Evolutionary conservation across 2,329 filamentous ascomycete genomes (phyloP).

Genomic region (Monosporascus sp.): DNA sequence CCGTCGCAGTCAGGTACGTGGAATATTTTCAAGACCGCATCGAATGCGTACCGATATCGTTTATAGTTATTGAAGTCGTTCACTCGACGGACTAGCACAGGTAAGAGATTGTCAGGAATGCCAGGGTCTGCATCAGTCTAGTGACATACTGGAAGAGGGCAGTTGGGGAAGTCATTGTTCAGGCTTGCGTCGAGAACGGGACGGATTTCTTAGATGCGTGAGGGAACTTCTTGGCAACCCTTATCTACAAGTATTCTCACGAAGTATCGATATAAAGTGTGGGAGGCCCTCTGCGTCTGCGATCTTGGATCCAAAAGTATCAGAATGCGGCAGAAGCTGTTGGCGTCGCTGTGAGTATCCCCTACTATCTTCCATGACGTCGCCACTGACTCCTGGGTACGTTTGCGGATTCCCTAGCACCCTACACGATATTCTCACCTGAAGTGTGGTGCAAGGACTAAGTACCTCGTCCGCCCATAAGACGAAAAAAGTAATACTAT

Average conservation of each 20-base stretch:
- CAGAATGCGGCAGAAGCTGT: constrained; percentile 13
- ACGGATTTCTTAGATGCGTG: constrained; percentile 19
- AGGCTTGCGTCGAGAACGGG: constrained; percentile 15
- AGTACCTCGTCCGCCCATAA: constrained; percentile 4
- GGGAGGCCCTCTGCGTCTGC: constrained; percentile 7
- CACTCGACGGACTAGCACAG: constrained; percentile 7
- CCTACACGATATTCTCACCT: constrained; percentile 13
- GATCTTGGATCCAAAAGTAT: constrained; percentile 11
- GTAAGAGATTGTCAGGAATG: constrained; percentile 8
- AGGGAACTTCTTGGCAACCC: constrained; percentile 1
- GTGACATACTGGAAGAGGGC: constrained; percentile 11
- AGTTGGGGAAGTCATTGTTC: constrained; percentile 12
- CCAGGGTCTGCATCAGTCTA: constrained; percentile 17
- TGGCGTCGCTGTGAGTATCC: constrained; percentile 12
- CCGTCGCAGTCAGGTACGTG: constrained; percentile 12
- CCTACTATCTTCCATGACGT: background rate
- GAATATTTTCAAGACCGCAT: background rate
- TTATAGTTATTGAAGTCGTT: constrained; percentile 10
- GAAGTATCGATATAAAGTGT: background rate
- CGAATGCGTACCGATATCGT: background rate
- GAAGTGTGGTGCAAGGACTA: constrained; percentile 8
- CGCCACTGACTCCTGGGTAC: constrained; percentile 1
- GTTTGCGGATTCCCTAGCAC: constrained; percentile 9
- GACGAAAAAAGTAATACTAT: constrained; percentile 13
- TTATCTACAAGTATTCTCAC: background rate